These are phyloP conservation scores for Evansstolkia leycettana DNA, from an alignment of 495 filamentous ascomycete genomes.

Conservation along the genomic window DNA sequence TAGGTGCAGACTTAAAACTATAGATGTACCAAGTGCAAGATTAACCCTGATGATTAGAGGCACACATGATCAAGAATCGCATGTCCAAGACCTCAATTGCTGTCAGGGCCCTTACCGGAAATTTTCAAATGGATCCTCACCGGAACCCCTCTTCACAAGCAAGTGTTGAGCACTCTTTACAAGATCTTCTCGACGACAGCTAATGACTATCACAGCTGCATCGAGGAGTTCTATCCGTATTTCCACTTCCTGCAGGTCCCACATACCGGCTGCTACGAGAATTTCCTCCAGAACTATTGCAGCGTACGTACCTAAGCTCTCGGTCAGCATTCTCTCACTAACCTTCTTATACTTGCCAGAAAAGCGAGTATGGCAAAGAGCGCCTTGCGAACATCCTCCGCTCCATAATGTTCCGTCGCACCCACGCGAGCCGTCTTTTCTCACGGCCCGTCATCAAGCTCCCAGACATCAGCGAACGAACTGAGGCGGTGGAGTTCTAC, in stretches of 20 bases:
- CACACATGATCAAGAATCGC: constrained; percentile 51
- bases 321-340: neutral
- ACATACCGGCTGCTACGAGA: constrained; percentile 20
- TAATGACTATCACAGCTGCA: constrained; percentile 8
- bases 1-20: neutral
- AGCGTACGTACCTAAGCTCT: constrained; percentile 7
- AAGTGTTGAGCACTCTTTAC: constrained; percentile 2
- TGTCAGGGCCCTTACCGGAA: constrained; percentile 37
- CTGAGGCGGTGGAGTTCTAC: constrained; percentile 27
- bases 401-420: constrained; percentile 40
- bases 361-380: constrained; percentile 10
- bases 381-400: constrained; percentile 28
- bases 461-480: constrained; percentile 27
- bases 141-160: constrained; percentile 52
- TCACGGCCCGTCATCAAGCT: constrained; percentile 42
- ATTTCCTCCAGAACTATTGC: constrained; percentile 40
- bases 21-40: neutral
- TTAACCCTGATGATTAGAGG: constrained; percentile 23
- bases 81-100: constrained; percentile 33
- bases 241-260: constrained; percentile 46
- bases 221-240: constrained; percentile 45
- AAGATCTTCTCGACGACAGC: too few species aligned
- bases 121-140: constrained; percentile 47
- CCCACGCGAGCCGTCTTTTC: constrained; percentile 39
- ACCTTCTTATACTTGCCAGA: constrained; percentile 4